Conservation (phyloP, 1,284 basidiomycete genomes). For the Clitocybe nebularis region DNA sequence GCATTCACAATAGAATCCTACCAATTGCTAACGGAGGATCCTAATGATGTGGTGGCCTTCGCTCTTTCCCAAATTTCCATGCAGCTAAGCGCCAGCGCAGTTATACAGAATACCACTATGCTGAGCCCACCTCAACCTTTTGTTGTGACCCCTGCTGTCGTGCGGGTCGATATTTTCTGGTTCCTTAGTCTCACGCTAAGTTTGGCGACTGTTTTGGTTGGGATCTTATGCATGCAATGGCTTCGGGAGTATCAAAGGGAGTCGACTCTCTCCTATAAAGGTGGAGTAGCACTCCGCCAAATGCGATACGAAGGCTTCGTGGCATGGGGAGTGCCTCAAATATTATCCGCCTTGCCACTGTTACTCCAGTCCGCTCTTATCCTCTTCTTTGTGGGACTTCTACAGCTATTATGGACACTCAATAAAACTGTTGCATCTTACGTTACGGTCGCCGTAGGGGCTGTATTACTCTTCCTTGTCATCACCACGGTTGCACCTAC, state of each 20-base stretch:
- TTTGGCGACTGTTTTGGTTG: slow-evolving; percentile 19
- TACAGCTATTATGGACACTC: slow-evolving; percentile 18
- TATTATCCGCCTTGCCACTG: slow-evolving; percentile 18
- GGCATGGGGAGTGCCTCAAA: slow-evolving; percentile 16
- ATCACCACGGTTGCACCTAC: slow-evolving; percentile 7
- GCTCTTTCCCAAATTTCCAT: slow-evolving; percentile 12
- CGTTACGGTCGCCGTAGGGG: slow-evolving; percentile 10
- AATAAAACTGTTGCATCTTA: slow-evolving; percentile 14
- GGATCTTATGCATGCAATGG: slow-evolving; percentile 22
- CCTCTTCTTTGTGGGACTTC: slow-evolving; percentile 19
- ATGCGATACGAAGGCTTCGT: slow-evolving; percentile 17
- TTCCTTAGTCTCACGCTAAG: slow-evolving; percentile 19
- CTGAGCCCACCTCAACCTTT: too few species aligned
- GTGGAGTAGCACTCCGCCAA: slow-evolving; percentile 15
- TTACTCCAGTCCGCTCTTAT: slow-evolving; percentile 20
- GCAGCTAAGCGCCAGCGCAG: too few species aligned
- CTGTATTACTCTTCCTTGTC: slow-evolving; percentile 6
- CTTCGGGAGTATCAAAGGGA: slow-evolving; percentile 18
- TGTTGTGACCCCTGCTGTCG: slow-evolving; percentile 2
- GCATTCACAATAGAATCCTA: slow-evolving; percentile 19
- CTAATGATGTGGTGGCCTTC: slow-evolving; percentile 4
- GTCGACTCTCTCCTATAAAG: slow-evolving; percentile 6
- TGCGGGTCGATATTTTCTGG: slow-evolving; percentile 20
- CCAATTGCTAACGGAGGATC: slow-evolving; percentile 14
- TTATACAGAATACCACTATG: too few species aligned